Evolutionary conservation across 371 early-diverging fungal species (phyloP).

Genomic region (Parasitella parasitica): DNA sequence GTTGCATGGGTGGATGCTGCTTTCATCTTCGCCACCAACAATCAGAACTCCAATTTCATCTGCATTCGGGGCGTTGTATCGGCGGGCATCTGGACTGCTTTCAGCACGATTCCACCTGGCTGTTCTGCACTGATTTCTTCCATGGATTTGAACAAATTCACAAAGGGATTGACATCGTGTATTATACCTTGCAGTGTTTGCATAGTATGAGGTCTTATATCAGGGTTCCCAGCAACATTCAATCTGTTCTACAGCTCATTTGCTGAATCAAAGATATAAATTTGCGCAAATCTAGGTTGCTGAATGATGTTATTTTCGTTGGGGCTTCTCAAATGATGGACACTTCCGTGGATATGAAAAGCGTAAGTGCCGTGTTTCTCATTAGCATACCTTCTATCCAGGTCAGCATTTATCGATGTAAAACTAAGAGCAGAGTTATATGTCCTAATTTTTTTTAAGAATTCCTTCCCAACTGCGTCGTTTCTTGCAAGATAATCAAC

Average conservation of each 20-base stretch:
- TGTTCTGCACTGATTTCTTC: background rate
- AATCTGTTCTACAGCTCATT: background rate
- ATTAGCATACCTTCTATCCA: background rate
- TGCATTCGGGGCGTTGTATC: background rate
- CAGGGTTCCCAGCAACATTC: background rate
- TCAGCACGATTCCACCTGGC: too few species aligned
- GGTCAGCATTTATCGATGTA: background rate
- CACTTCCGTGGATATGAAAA: background rate
- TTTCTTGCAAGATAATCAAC: background rate
- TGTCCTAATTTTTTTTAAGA: background rate
- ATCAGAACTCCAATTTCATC: background rate
- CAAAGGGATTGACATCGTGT: background rate
- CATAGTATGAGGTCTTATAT: background rate
- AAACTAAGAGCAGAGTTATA: constrained; percentile 4
- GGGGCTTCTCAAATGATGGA: background rate
- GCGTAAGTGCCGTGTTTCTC: background rate
- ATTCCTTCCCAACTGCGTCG: background rate
- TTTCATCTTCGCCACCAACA: background rate
- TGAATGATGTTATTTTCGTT: background rate
- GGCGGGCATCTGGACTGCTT: background rate
- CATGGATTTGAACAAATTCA: background rate
- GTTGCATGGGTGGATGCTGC: background rate
- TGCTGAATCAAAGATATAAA: constrained; percentile 3
- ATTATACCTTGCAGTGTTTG: background rate
- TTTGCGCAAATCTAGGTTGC: background rate